Evolutionary conservation across 306 rosid species (phyloP).

Genomic region (Trifolium pratense): DNA sequence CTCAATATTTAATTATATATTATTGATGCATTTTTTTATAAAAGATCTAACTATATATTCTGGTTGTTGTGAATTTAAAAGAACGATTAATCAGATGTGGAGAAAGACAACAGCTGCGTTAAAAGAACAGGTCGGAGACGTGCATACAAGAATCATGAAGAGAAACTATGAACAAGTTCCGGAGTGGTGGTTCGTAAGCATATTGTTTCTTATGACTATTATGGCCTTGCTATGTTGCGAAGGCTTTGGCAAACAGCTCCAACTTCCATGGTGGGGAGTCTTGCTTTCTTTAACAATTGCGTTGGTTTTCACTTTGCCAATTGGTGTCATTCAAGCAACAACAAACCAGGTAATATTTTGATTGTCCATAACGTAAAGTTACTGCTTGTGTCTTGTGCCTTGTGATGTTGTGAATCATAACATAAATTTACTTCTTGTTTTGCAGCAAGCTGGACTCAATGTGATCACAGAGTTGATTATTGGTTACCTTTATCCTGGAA

Average conservation of each 20-base stretch:
- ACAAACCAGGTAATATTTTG: conserved; percentile 58
- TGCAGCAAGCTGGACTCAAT: conserved; percentile 71
- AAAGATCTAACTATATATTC: conserved; percentile 21
- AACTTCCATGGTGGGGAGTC: conserved; percentile 93
- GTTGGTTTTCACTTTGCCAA: conserved; percentile 68
- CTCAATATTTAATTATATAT: not conserved
- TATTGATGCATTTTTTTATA: not conserved
- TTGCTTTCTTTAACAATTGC: conserved; percentile 63
- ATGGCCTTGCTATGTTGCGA: conserved; percentile 56
- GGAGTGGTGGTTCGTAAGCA: conserved; percentile 71
- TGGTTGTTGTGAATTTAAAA: conserved; percentile 24
- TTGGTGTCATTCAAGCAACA: conserved; percentile 85
- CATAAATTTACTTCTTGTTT: not conserved
- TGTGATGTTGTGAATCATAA: too few relatives aligned
- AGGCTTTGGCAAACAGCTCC: conserved; percentile 81
- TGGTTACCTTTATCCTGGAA: conserved; percentile 77
- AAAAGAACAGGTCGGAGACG: conserved; percentile 51
- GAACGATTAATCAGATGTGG: conserved; percentile 61
- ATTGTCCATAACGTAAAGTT: too few relatives aligned
- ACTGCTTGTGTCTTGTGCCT: too few relatives aligned
- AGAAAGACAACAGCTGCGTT: conserved; percentile 49
- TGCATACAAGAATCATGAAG: conserved; percentile 82
- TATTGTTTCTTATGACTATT: conserved; percentile 48
- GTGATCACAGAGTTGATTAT: conserved; percentile 80
- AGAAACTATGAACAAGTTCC: conserved; percentile 74